Percentiles rank a stretch among this genome's conserved stretches.
These are phyloP conservation scores for Themeda triandra DNA, from an alignment of 176 grass and related monocot genomes.

Conservation along the genomic window DNA sequence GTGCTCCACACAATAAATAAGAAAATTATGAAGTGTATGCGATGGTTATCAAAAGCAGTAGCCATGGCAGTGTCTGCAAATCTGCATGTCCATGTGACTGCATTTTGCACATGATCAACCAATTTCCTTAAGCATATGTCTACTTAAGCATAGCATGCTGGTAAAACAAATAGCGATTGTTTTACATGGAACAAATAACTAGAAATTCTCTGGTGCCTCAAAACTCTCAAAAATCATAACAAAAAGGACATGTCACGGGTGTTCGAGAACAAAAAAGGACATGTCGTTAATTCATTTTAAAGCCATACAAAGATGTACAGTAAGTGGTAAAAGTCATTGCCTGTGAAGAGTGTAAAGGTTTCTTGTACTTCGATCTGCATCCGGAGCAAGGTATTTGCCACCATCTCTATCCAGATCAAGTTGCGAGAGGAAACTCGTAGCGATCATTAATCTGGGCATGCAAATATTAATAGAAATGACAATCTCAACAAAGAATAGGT, in stretches of 20 bases:
- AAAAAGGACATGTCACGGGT: background rate
- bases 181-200: background rate
- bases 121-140: background rate
- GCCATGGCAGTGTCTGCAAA: background rate
- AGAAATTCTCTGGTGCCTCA: background rate
- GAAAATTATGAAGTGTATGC: background rate
- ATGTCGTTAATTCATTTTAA: constrained; percentile 22
- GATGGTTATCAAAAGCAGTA: background rate
- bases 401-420: constrained; percentile 87
- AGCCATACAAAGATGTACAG: constrained; percentile 20
- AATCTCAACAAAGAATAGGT: background rate
- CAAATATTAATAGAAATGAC: background rate
- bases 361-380: constrained; percentile 75
- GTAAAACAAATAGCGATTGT: background rate
- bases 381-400: constrained; percentile 92
- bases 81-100: constrained; percentile 2
- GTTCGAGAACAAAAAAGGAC: background rate
- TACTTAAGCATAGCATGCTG: constrained; percentile 2
- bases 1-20: constrained; percentile 5
- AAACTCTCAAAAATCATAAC: background rate
- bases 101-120: constrained; percentile 9
- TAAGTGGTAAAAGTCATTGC: constrained; percentile 31
- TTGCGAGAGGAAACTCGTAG: constrained; percentile 85
- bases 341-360: constrained; percentile 95
- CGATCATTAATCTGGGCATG: constrained; percentile 85